A percentile compares a stretch with the other conserved stretches of the same genome.
phyloP scores from a whole-genome alignment of 768 basidiomycete genomes.

The Suillus brevipes region DNA sequence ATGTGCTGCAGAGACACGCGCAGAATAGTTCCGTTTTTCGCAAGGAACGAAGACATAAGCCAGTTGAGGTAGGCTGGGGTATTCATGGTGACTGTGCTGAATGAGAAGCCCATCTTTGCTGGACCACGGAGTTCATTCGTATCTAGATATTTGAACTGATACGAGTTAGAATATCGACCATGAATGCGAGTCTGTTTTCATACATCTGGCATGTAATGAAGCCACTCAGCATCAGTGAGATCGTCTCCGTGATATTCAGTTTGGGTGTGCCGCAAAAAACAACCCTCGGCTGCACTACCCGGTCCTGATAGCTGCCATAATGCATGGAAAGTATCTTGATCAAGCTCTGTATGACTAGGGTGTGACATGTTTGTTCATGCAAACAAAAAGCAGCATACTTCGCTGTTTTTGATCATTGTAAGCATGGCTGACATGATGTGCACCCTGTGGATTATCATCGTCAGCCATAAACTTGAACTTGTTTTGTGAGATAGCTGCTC shows the following conservation, averaged over 20 bases:
- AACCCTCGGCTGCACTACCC: conserved; percentile 52
- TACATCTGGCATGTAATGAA: conserved; percentile 59
- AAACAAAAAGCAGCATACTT: conserved; percentile 38
- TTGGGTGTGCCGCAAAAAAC: conserved; percentile 64
- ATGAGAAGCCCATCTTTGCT: conserved; percentile 51
- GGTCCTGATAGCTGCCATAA: conserved; percentile 75
- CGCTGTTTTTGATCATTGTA: conserved; percentile 53
- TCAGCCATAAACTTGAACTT: background rate
- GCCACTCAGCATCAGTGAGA: conserved; percentile 29
- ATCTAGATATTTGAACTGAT: conserved; percentile 39
- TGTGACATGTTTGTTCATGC: background rate
- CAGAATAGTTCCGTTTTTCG: conserved; percentile 59
- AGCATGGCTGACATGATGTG: conserved; percentile 70
- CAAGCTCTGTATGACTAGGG: conserved; percentile 47
- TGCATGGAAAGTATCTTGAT: conserved; percentile 69
- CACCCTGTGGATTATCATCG: conserved; percentile 51
- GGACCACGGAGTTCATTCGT: conserved; percentile 40
- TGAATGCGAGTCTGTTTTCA: conserved; percentile 20
- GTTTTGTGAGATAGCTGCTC: conserved; percentile 24
- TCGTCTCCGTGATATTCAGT: conserved; percentile 56
- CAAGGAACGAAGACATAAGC: conserved; percentile 57
- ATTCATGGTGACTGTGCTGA: conserved; percentile 72
- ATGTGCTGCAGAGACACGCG: conserved; percentile 69
- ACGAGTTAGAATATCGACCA: conserved; percentile 7
- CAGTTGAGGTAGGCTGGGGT: conserved; percentile 62